Conservation (phyloP, 106 monocot genomes). For the Alisma plantagoaquatica region DNA sequence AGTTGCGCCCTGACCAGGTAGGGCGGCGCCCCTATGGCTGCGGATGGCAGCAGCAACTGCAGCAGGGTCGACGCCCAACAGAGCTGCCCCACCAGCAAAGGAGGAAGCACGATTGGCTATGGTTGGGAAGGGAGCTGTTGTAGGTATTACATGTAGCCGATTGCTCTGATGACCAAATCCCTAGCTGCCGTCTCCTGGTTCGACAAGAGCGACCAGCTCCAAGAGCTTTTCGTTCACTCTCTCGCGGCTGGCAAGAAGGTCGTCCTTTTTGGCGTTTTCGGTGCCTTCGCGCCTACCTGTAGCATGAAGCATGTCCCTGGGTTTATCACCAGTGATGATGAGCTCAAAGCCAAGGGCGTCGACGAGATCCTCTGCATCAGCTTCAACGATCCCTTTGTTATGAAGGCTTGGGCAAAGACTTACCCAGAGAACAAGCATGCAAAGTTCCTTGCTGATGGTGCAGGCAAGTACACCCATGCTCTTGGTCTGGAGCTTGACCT, state of each 20-base stretch:
- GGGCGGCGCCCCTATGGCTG: too few species aligned
- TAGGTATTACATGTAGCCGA: too few species aligned
- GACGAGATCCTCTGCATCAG: too few species aligned
- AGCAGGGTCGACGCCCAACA: too few species aligned
- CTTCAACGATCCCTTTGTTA: slow-evolving; percentile 66
- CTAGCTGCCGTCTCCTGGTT: neutral
- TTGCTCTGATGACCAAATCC: too few species aligned
- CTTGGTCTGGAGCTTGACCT: slow-evolving; percentile 74
- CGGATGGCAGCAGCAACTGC: too few species aligned
- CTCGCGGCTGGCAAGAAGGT: slow-evolving; percentile 3
- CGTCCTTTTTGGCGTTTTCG: slow-evolving; percentile 2
- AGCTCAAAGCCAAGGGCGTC: neutral
- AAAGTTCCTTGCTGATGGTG: slow-evolving; percentile 70
- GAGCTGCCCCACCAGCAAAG: too few species aligned
- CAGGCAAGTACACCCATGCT: slow-evolving; percentile 46
- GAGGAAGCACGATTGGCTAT: too few species aligned
- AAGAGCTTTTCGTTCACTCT: neutral
- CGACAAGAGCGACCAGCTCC: neutral
- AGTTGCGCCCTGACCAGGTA: too few species aligned
- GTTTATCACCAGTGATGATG: neutral
- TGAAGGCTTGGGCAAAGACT: slow-evolving; percentile 76
- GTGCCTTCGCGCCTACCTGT: neutral
- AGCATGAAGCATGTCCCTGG: neutral
- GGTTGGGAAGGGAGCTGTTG: too few species aligned
- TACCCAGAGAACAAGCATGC: slow-evolving; percentile 61